phyloP scores from a whole-genome alignment of 441 rosid species.

The Adansonia grandidieri region DNA sequence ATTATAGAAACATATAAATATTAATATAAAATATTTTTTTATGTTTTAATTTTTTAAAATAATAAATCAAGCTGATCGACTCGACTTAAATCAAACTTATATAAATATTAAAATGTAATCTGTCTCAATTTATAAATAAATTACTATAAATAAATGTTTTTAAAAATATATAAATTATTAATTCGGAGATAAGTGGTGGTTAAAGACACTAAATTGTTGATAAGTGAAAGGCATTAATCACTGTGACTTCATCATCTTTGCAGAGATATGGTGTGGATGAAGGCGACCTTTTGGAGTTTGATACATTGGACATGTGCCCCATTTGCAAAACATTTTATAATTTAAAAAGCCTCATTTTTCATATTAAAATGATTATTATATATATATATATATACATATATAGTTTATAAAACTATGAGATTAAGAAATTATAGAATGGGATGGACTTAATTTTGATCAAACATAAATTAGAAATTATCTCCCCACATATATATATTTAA shows the following conservation, averaged over 20 bases:
- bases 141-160: too few species aligned
- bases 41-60: too few species aligned
- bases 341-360: not conserved
- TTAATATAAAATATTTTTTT: too few species aligned
- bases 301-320: slow-evolving; percentile 25
- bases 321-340: not conserved
- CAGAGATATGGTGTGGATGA: not conserved
- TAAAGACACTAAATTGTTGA: not conserved
- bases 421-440: not conserved
- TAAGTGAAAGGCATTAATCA: not conserved
- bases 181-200: not conserved
- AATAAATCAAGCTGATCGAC: too few species aligned
- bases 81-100: too few species aligned
- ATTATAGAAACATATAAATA: too few species aligned
- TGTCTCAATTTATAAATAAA: too few species aligned
- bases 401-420: not conserved
- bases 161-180: not conserved
- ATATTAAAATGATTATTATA: not conserved
- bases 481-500: too few species aligned
- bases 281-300: slow-evolving; percentile 13
- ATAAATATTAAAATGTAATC: too few species aligned
- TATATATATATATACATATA: not conserved
- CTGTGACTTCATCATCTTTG: not conserved
- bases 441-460: too few species aligned
- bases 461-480: too few species aligned